These are phyloP conservation scores for Podaxis sp. DNA, from an alignment of 768 basidiomycete genomes.

Conservation along the genomic window DNA sequence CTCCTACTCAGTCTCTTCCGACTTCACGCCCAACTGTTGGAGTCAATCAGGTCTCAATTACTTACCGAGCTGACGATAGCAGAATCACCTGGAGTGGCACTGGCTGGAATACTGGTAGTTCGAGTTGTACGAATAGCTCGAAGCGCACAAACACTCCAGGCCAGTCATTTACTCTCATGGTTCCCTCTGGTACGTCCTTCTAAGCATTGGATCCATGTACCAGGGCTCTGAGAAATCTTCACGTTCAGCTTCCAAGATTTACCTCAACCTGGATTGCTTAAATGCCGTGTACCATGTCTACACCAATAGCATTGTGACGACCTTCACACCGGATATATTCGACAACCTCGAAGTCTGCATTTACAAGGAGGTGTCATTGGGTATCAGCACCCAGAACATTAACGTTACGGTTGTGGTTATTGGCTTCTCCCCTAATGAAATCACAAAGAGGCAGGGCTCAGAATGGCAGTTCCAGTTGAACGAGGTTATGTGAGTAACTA, in stretches of 20 bases:
- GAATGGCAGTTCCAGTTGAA: conserved; percentile 10
- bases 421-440: neutral
- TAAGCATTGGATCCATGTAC: neutral
- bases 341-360: neutral
- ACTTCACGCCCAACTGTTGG: neutral
- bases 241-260: neutral
- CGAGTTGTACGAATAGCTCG: neutral
- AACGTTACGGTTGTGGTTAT: conserved; percentile 8
- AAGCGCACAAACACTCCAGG: neutral
- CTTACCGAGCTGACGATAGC: neutral
- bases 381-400: neutral
- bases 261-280: conserved; percentile 4
- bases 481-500: conserved; percentile 1
- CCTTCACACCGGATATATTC: neutral
- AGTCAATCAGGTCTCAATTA: neutral
- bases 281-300: conserved; percentile 5
- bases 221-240: neutral
- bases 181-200: neutral
- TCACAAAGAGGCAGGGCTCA: conserved; percentile 1
- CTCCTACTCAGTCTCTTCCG: neutral
- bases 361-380: neutral
- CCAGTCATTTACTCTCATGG: conserved; percentile 7
- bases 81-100: conserved; percentile 6
- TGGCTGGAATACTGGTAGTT: neutral
- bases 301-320: neutral